Conservation (phyloP, 163 green algal species). For the Coccomyxa subellipsoidea region DNA sequence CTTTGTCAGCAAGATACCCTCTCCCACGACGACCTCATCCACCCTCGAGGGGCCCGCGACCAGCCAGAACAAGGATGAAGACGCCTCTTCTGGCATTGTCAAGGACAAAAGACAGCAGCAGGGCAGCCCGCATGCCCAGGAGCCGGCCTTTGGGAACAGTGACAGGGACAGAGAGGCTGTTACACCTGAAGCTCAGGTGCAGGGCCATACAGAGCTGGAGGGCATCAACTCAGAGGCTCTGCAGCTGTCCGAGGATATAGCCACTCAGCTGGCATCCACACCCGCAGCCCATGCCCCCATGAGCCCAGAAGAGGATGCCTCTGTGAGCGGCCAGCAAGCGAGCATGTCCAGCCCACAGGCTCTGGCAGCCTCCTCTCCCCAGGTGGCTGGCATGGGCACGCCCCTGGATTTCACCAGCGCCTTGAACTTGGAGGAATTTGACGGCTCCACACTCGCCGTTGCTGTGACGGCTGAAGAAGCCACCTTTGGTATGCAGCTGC, state of each 20-base stretch:
- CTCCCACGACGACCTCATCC: not conserved
- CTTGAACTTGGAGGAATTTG: not conserved
- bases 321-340: not conserved
- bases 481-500: not conserved
- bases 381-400: constrained; percentile 1
- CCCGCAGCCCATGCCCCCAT: not conserved
- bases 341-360: not conserved
- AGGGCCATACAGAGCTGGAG: not conserved
- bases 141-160: not conserved
- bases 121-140: not conserved
- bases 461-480: not conserved
- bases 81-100: not conserved
- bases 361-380: not conserved
- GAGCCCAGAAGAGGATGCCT: not conserved
- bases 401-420: not conserved
- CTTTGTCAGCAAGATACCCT: constrained; percentile 9
- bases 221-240: not conserved
- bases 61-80: not conserved
- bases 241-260: not conserved
- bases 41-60: not conserved
- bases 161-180: not conserved
- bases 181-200: not conserved
- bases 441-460: not conserved
- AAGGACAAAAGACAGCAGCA: not conserved
- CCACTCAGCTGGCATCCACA: not conserved